A percentile compares a stretch with the other conserved stretches of the same genome.
These are phyloP conservation scores for Dothideomycetidae sp. DNA, from an alignment of 2,329 filamentous ascomycete genomes.

Conservation along the genomic window DNA sequence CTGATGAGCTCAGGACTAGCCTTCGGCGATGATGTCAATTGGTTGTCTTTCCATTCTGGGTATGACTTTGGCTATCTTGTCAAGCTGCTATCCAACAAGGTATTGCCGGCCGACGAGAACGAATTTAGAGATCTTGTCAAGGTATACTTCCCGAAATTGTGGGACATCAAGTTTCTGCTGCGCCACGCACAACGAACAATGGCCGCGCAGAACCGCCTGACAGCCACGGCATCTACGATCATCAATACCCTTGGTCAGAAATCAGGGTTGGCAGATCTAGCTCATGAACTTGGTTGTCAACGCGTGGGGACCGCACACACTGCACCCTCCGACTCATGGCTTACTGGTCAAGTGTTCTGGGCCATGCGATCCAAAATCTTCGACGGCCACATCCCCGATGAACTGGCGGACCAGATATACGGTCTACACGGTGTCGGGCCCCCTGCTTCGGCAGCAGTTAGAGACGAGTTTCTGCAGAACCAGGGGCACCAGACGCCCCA, in stretches of 20 bases:
- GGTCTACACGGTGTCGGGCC: conserved; percentile 54
- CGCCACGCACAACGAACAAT: conserved; percentile 56
- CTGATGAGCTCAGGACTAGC: conserved; percentile 87
- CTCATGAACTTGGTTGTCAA: conserved; percentile 82
- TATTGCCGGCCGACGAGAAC: conserved; percentile 74
- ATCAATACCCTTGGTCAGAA: conserved; percentile 78
- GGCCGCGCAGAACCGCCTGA: conserved; percentile 29
- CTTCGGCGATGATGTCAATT: conserved; percentile 74
- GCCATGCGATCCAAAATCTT: conserved; percentile 82
- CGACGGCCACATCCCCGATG: conserved; percentile 62
- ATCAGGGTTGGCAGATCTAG: conserved; percentile 82
- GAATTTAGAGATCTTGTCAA: conserved; percentile 82
- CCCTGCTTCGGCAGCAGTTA: conserved; percentile 40
- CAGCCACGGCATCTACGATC: conserved; percentile 54
- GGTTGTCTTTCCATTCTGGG: conserved; percentile 95
- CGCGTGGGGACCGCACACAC: conserved; percentile 79
- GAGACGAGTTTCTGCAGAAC: conserved; percentile 22
- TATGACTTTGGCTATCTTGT: conserved; percentile 98
- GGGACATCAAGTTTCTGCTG: conserved; percentile 95
- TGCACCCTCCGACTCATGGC: conserved; percentile 80
- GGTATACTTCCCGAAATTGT: conserved; percentile 83
- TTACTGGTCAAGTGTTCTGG: conserved; percentile 93
- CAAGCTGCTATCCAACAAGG: conserved; percentile 74
- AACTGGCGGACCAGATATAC: conserved; percentile 83
- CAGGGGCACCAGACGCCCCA: conserved; percentile 32